Percentiles rank a stretch among this genome's conserved stretches.
Conservation (phyloP, 1,284 basidiomycete genomes). For the Trametes versicolor region DNA sequence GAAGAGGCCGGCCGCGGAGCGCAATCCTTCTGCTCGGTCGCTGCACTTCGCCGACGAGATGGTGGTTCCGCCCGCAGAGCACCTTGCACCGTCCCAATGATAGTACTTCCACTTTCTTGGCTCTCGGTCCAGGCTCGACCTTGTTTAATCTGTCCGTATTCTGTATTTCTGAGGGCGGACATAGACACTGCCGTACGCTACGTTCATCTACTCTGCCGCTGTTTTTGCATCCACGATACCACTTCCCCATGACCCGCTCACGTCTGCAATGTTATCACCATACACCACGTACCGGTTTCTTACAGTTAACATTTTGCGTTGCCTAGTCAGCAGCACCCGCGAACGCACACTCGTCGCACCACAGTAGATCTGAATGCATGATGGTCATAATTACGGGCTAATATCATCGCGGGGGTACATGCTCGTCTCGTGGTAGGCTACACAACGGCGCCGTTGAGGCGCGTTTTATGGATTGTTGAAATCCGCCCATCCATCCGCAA, state of each 20-base stretch:
- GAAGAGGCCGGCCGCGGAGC: conserved; percentile 11
- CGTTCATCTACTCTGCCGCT: background rate
- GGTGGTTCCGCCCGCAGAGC: conserved; percentile 42
- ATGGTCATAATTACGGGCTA: conserved; percentile 19
- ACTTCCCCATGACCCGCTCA: background rate
- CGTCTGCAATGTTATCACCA: background rate
- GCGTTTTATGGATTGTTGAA: conserved; percentile 48
- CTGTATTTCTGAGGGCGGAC: background rate
- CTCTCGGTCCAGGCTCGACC: background rate
- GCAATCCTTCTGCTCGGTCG: conserved; percentile 15
- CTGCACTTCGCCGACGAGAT: conserved; percentile 45
- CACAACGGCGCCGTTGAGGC: conserved; percentile 43
- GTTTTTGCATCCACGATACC: background rate
- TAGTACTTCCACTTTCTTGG: background rate
- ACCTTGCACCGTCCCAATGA: conserved; percentile 14
- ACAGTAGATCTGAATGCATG: background rate
- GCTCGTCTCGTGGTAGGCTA: conserved; percentile 26
- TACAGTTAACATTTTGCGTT: too few relatives aligned
- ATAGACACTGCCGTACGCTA: background rate
- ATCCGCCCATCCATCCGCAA: conserved; percentile 39
- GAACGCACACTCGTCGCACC: background rate
- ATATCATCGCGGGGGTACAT: conserved; percentile 27
- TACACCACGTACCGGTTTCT: background rate
- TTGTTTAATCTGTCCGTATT: background rate
- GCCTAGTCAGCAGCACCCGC: too few relatives aligned